Conservation (phyloP, 345 rosid genomes). For the Pistacia vera region DNA sequence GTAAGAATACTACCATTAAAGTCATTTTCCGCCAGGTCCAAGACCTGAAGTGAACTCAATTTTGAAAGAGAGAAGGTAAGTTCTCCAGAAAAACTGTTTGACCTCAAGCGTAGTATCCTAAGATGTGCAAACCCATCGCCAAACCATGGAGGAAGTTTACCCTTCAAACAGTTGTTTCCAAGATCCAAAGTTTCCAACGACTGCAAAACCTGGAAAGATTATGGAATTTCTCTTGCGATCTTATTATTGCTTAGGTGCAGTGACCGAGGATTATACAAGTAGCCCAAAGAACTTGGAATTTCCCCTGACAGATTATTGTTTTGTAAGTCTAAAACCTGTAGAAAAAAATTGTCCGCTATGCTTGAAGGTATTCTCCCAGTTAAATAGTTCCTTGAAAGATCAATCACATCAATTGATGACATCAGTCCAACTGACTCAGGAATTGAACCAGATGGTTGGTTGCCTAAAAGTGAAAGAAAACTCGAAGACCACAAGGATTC, state of each 20-base stretch:
- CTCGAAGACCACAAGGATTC: conserved; percentile 16
- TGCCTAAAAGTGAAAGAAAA: conserved; percentile 32
- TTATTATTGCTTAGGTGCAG: conserved; percentile 34
- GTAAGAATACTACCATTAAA: conserved; percentile 41
- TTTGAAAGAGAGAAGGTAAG: conserved; percentile 18
- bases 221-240: conserved; percentile 32
- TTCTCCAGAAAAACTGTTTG: conserved; percentile 21
- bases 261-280: conserved; percentile 21
- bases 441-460: conserved; percentile 30
- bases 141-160: conserved; percentile 16
- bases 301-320: no score
- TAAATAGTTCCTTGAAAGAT: conserved; percentile 37
- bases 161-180: conserved; percentile 34
- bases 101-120: conserved; percentile 16
- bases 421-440: no score
- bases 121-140: conserved; percentile 24
- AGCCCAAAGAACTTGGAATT: conserved; percentile 35
- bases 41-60: conserved; percentile 6
- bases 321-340: no score
- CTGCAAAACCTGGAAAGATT: conserved; percentile 21
- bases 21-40: conserved; percentile 45
- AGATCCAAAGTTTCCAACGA: conserved; percentile 41
- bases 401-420: conserved; percentile 21
- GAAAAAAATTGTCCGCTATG: conserved; percentile 18
- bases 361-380: conserved; percentile 36